These are phyloP conservation scores for Hygrophila difformis DNA, from an alignment of 257 asterid genomes.

Conservation along the genomic window DNA sequence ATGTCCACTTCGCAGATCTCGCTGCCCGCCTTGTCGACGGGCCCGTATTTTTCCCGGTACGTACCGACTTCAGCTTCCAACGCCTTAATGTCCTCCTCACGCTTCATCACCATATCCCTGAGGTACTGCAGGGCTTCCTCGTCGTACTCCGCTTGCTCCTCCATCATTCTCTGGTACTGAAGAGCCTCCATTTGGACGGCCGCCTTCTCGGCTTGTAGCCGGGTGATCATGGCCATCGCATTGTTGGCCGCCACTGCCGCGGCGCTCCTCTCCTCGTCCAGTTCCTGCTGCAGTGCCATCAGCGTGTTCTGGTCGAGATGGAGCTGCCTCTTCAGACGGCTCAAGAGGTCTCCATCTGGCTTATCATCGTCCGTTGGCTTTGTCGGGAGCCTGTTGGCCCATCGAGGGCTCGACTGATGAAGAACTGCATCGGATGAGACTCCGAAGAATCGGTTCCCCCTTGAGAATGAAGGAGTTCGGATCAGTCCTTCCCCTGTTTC, in stretches of 20 bases:
- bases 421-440: constrained; percentile 63
- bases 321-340: constrained; percentile 45
- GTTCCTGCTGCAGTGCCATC: constrained; percentile 66
- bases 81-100: constrained; percentile 57
- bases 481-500: constrained; percentile 32
- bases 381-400: constrained; percentile 25
- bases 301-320: constrained; percentile 62
- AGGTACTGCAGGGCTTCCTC: constrained; percentile 64
- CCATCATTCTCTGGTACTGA: constrained; percentile 98
- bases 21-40: constrained; percentile 36
- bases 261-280: constrained; percentile 92
- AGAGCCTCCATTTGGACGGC: constrained; percentile 97
- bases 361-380: constrained; percentile 34
- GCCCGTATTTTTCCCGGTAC: constrained; percentile 50
- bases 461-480: constrained; percentile 42
- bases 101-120: constrained; percentile 49
- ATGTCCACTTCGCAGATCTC: constrained; percentile 35
- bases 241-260: constrained; percentile 94
- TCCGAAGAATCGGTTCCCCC: constrained; percentile 53
- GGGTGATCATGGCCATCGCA: constrained; percentile 98
- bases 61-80: constrained; percentile 49
- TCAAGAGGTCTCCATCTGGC: constrained; percentile 30
- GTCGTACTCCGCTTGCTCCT: constrained; percentile 87
- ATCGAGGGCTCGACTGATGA: constrained; percentile 63
- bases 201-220: constrained; percentile 88